A percentile compares a stretch with the other conserved stretches of the same genome.
Evolutionary conservation across 2,329 filamentous ascomycete species (phyloP).

Genomic region (Fusarium setosum): DNA sequence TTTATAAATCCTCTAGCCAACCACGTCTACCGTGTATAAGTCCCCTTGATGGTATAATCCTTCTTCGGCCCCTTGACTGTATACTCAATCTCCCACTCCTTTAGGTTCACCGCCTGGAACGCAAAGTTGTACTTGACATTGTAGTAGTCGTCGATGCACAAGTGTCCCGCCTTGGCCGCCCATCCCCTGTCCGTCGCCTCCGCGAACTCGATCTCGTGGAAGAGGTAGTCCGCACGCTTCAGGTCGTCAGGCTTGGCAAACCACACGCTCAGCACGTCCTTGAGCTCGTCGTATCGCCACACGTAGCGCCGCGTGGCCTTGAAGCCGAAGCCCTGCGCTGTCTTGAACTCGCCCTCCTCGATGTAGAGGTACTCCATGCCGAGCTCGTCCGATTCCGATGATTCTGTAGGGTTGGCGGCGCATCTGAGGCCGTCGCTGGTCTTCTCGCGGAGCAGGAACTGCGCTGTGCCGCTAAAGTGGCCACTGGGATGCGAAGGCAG

Average conservation of each 20-base stretch:
- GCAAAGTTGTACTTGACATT: slow-evolving; percentile 76
- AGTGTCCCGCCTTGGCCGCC: slow-evolving; percentile 73
- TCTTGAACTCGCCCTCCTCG: slow-evolving; percentile 73
- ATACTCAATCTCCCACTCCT: slow-evolving; percentile 71
- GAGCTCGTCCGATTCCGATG: slow-evolving; percentile 42
- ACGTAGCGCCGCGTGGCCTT: slow-evolving; percentile 74
- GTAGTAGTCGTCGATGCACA: slow-evolving; percentile 79
- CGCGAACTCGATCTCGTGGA: slow-evolving; percentile 77
- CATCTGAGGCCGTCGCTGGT: slow-evolving; percentile 64
- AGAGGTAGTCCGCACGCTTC: slow-evolving; percentile 75
- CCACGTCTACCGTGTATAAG: slow-evolving; percentile 56
- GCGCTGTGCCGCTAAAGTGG: slow-evolving; percentile 71
- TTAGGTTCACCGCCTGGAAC: slow-evolving; percentile 68
- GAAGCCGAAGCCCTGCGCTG: slow-evolving; percentile 66
- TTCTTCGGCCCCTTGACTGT: slow-evolving; percentile 78
- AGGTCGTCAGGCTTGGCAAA: slow-evolving; percentile 75
- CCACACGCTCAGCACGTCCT: slow-evolving; percentile 76
- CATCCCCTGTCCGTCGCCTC: slow-evolving; percentile 58
- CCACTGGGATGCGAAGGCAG: slow-evolving; percentile 71
- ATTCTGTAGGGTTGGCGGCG: slow-evolving; percentile 30
- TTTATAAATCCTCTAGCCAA: no score
- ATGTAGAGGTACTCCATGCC: slow-evolving; percentile 75
- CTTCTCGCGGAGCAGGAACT: slow-evolving; percentile 71
- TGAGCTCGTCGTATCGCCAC: slow-evolving; percentile 74
- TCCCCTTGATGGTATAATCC: slow-evolving; percentile 72